Base-by-base conservation (phyloP, 2,329 filamentous ascomycete species). In the Pseudomassariella vexata region DNA sequence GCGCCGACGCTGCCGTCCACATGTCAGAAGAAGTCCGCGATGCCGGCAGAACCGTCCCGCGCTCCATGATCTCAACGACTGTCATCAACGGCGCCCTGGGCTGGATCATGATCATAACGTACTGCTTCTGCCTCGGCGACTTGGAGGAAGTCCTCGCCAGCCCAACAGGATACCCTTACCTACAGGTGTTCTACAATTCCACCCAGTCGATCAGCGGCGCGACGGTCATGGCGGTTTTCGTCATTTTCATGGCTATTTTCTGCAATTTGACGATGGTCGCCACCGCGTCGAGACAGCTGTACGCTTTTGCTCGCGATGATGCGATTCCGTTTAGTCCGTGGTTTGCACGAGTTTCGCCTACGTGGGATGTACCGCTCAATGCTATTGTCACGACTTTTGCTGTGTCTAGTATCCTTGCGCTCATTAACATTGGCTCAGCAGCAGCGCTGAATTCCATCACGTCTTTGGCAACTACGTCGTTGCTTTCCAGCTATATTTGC, bases 371-470 rank as follows among this genome's bases (percentile, higher is more conserved):
- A 20, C 66, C 65, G 1, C 45, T 65, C 21, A 60, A 58, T 36
- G 47, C 64, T 4, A 68, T 71, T 45, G 64, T 65, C 41, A 55
- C 70, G 32, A 68, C 65, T 11, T 70, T 63, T 24, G 53, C 58
- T 4, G 59, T 62, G 18, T 67, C 68, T 1, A 45, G 53, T 8
- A 47, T 68, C 7, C 52, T 70, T 6, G 61, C 60, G 0, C 52
- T 70, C 34, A 71, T 73, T 54, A 70, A 68, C 49, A 63, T 73
- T 34, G 68, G 64, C 23, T 70, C 62, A n/a, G 52, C 59, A 3
- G 59, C 62, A 6, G 70, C 68, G 5, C 70, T 74, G 49, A 68
- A 73, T 43, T 68, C 65, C 35, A 63, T 74, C 39, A 60, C 68
- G n/a, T 72, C 67, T 2, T 56, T 76, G 9, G 63, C 63, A 17